These are phyloP conservation scores for Rosa hybrid DNA, from an alignment of 331 rosid species.

Conservation along the genomic window DNA sequence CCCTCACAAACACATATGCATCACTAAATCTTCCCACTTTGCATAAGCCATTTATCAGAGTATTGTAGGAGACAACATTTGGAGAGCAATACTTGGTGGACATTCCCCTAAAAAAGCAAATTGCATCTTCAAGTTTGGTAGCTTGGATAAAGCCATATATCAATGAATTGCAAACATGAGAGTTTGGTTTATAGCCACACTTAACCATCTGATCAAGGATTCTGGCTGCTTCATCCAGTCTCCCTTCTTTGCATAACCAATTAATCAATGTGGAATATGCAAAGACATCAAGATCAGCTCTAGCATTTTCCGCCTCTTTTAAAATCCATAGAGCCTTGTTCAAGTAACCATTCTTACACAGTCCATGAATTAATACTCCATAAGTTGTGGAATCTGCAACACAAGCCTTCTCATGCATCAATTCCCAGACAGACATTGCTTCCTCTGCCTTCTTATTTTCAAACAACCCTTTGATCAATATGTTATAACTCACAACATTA, in stretches of 20 bases:
- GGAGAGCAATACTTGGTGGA: slow-evolving; percentile 57
- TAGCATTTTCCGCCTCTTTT: slow-evolving; percentile 50
- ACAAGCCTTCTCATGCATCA: slow-evolving; percentile 42
- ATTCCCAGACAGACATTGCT: slow-evolving; percentile 56
- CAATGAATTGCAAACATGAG: slow-evolving; percentile 70
- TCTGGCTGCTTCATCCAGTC: slow-evolving; percentile 64
- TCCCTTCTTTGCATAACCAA: slow-evolving; percentile 65
- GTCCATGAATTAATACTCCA: slow-evolving; percentile 72
- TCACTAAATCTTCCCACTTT: slow-evolving; percentile 61
- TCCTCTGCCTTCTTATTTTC: slow-evolving; percentile 55
- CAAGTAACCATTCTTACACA: slow-evolving; percentile 70
- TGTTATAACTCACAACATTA: slow-evolving; percentile 67
- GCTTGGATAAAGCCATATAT: slow-evolving; percentile 60
- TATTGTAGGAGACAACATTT: slow-evolving; percentile 73
- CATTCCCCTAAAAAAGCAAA: slow-evolving; percentile 54
- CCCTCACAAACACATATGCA: slow-evolving; percentile 59
- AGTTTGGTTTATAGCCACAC: slow-evolving; percentile 46
- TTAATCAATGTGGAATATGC: slow-evolving; percentile 71
- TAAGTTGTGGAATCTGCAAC: slow-evolving; percentile 56
- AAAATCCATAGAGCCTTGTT: slow-evolving; percentile 64
- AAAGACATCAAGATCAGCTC: slow-evolving; percentile 54
- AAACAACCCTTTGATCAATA: slow-evolving; percentile 69
- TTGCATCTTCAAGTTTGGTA: slow-evolving; percentile 62
- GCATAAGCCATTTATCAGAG: slow-evolving; percentile 76
- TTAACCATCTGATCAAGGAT: slow-evolving; percentile 52